Evolutionary conservation across 2,329 filamentous ascomycete genomes (phyloP).

Genomic region (Fusarium coffeatum): DNA sequence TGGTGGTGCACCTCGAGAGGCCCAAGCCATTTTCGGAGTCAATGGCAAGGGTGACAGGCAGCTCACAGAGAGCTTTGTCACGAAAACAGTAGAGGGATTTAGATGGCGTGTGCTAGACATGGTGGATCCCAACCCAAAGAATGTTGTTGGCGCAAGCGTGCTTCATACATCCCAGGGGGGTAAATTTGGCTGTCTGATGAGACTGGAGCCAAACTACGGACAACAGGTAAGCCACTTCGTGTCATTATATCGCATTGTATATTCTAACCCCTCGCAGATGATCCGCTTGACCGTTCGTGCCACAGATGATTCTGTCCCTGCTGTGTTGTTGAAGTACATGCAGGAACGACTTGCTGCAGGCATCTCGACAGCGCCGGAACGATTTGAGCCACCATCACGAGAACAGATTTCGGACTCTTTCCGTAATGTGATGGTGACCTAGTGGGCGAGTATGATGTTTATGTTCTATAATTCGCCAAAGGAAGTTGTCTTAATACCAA

Average conservation of each 20-base stretch:
- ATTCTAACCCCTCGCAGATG: conserved; percentile 71
- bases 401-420: conserved; percentile 67
- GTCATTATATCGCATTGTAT: not conserved
- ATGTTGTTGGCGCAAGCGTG: conserved; percentile 91
- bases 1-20: conserved; percentile 85
- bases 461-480: conserved; percentile 43
- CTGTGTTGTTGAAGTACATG: conserved; percentile 85
- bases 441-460: conserved; percentile 27
- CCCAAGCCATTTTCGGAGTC: conserved; percentile 85
- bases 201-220: conserved; percentile 92
- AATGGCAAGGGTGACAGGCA: conserved; percentile 65
- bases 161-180: conserved; percentile 83
- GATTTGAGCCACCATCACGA: conserved; percentile 56
- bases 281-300: conserved; percentile 93
- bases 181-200: conserved; percentile 93
- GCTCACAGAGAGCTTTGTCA: conserved; percentile 77
- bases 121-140: conserved; percentile 93
- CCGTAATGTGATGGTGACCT: conserved; percentile 66
- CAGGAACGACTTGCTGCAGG: conserved; percentile 79
- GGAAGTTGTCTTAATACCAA: conserved; percentile 46
- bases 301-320: conserved; percentile 89
- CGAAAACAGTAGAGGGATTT: conserved; percentile 82
- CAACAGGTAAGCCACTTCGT: conserved; percentile 77
- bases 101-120: conserved; percentile 86
- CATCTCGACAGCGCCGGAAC: conserved; percentile 55